Conservation (phyloP, 768 basidiomycete genomes). For the Trametes meyenii region DNA sequence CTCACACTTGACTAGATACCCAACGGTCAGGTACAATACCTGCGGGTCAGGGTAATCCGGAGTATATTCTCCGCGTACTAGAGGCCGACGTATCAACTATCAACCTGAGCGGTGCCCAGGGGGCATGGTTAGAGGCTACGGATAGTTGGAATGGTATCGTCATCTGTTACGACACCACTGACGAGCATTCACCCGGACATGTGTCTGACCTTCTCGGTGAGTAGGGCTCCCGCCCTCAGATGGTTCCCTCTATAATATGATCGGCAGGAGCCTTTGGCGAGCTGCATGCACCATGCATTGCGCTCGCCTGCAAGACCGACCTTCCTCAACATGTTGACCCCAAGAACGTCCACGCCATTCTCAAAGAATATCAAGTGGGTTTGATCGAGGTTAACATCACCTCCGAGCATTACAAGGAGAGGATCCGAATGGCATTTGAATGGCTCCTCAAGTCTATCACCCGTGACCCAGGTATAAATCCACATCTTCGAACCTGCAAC, state of each 20-base stretch:
- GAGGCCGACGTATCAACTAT: slow-evolving; percentile 38
- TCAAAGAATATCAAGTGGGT: slow-evolving; percentile 70
- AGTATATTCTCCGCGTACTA: slow-evolving; percentile 32
- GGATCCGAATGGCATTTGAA: slow-evolving; percentile 74
- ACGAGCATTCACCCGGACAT: slow-evolving; percentile 61
- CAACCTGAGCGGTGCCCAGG: slow-evolving; percentile 30
- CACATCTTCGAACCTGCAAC: slow-evolving; percentile 34
- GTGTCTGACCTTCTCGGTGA: slow-evolving; percentile 73
- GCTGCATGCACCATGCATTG: slow-evolving; percentile 64
- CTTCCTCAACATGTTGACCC: slow-evolving; percentile 62
- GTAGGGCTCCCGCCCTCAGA: slow-evolving; percentile 35
- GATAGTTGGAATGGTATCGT: slow-evolving; percentile 64
- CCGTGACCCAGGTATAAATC: slow-evolving; percentile 26
- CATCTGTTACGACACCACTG: slow-evolving; percentile 82
- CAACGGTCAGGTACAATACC: slow-evolving; percentile 42
- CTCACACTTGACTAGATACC: slow-evolving; percentile 40
- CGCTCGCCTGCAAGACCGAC: slow-evolving; percentile 89
- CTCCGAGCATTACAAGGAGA: slow-evolving; percentile 61
- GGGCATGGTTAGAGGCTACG: slow-evolving; percentile 15
- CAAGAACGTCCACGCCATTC: slow-evolving; percentile 48
- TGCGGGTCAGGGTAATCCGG: slow-evolving; percentile 18
- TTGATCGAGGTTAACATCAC: slow-evolving; percentile 71
- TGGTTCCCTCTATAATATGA: slow-evolving; percentile 16
- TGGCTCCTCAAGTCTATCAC: slow-evolving; percentile 55
- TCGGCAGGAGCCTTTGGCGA: slow-evolving; percentile 57